These are phyloP conservation scores for Avena sativa DNA, from an alignment of 176 grass and related monocot species.

Conservation along the genomic window DNA sequence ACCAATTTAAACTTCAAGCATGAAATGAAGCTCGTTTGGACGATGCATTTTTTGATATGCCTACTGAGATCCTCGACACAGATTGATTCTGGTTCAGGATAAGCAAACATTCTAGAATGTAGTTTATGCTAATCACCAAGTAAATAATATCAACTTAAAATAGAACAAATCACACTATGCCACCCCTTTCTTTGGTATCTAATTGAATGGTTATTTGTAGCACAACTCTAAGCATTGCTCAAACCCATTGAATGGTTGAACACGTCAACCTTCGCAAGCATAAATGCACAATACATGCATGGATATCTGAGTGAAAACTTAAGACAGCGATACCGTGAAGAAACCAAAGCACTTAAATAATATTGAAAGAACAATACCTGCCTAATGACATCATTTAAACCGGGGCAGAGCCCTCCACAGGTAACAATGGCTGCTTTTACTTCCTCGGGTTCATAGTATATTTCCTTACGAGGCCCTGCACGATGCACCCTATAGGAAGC, in stretches of 20 bases:
- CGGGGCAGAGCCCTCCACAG: constrained; percentile 93
- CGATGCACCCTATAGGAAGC: constrained; percentile 79
- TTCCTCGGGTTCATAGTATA: constrained; percentile 90
- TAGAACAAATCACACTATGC: neutral
- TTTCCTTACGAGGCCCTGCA: constrained; percentile 91
- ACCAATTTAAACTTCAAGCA: constrained; percentile 7
- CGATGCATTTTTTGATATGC: neutral
- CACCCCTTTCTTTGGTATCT: constrained; percentile 1
- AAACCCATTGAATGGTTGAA: neutral
- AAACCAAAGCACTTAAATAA: constrained; percentile 3
- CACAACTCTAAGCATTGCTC: constrained; percentile 7
- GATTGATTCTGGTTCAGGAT: neutral
- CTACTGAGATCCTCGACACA: constrained; percentile 9
- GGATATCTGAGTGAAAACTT: neutral
- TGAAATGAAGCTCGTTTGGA: neutral
- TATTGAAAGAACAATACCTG: constrained; percentile 60
- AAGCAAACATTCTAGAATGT: constrained; percentile 12
- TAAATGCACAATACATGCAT: constrained; percentile 10
- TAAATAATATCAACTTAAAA: neutral
- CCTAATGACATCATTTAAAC: constrained; percentile 97
- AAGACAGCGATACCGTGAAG: neutral
- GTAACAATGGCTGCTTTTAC: constrained; percentile 99
- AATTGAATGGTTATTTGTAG: neutral
- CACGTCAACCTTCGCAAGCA: neutral
- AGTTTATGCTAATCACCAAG: neutral